Evolutionary conservation across 441 rosid species (phyloP).

Genomic region (Pelargonium australe): DNA sequence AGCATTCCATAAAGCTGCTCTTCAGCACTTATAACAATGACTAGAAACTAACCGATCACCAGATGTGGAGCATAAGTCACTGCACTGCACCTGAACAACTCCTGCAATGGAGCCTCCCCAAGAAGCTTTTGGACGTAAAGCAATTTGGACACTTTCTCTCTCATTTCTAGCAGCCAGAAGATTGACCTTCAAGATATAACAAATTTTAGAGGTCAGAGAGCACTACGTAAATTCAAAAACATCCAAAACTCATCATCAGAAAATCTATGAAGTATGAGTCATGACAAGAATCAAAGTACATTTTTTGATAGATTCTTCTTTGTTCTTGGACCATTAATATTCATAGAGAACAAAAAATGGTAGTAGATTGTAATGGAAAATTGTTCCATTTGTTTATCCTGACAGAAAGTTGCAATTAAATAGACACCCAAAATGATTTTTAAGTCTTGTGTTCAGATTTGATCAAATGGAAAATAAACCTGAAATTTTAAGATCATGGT

Average conservation of each 20-base stretch:
- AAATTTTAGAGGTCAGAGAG: conserved; percentile 23
- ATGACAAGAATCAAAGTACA: background rate
- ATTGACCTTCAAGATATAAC: conserved; percentile 49
- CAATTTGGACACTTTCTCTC: conserved; percentile 89
- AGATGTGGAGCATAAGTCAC: conserved; percentile 64
- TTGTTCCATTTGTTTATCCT: too few relatives aligned
- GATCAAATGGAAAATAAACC: too few relatives aligned
- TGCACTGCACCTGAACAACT: conserved; percentile 75
- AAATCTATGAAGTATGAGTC: background rate
- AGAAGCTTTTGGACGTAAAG: conserved; percentile 83
- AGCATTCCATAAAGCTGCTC: conserved; percentile 18
- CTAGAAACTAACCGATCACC: conserved; percentile 66
- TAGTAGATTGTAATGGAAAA: too few relatives aligned
- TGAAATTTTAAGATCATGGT: too few relatives aligned
- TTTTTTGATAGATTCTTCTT: background rate
- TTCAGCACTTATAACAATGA: background rate
- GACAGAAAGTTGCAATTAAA: too few relatives aligned
- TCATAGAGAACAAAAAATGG: too few relatives aligned
- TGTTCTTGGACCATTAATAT: too few relatives aligned
- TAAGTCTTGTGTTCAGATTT: too few relatives aligned
- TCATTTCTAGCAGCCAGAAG: conserved; percentile 95
- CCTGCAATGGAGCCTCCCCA: conserved; percentile 76
- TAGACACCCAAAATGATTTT: too few relatives aligned
- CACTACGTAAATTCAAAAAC: conserved; percentile 13
- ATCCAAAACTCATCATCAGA: background rate